Evolutionary conservation across 257 asterid species (phyloP).

Genomic region (Linderniella brevidens): DNA sequence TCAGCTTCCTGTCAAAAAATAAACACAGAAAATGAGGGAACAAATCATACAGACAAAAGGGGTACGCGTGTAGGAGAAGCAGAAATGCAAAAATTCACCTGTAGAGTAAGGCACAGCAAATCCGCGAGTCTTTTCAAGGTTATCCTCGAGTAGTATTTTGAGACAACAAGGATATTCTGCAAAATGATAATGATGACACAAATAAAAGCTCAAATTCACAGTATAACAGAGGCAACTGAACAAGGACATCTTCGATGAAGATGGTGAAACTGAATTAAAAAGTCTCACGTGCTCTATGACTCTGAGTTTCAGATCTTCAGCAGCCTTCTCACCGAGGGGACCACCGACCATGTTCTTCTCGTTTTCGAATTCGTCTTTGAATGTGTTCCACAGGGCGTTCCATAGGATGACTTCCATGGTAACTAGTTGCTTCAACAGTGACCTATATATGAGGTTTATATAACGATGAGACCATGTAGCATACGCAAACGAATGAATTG

Average conservation of each 20-base stretch:
- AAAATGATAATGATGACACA: constrained; percentile 9
- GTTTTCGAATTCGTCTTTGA: constrained; percentile 81
- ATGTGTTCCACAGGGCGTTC: constrained; percentile 69
- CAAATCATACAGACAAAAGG: background rate
- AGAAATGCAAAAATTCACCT: constrained; percentile 22
- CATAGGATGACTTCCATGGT: constrained; percentile 96
- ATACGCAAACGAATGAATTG: constrained; percentile 1
- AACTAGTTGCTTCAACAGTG: constrained; percentile 61
- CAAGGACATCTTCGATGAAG: background rate
- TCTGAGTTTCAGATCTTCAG: constrained; percentile 75
- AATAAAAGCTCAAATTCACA: background rate
- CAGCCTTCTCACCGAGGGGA: constrained; percentile 76
- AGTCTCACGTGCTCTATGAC: constrained; percentile 81
- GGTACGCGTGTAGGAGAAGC: background rate
- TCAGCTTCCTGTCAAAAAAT: constrained; percentile 58
- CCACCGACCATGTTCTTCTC: constrained; percentile 86
- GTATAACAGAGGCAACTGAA: constrained; percentile 4
- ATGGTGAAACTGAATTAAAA: background rate
- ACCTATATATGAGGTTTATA: constrained; percentile 21
- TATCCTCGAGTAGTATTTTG: constrained; percentile 80
- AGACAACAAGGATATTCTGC: constrained; percentile 93
- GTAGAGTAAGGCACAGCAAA: constrained; percentile 59
- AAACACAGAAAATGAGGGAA: background rate
- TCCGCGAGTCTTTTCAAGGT: constrained; percentile 89
- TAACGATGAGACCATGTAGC: constrained; percentile 9